Percentiles rank a stretch among this genome's conserved stretches.
These are phyloP conservation scores for Panicum virgatum DNA, from an alignment of 202 grass and related monocot species.

Conservation along the genomic window DNA sequence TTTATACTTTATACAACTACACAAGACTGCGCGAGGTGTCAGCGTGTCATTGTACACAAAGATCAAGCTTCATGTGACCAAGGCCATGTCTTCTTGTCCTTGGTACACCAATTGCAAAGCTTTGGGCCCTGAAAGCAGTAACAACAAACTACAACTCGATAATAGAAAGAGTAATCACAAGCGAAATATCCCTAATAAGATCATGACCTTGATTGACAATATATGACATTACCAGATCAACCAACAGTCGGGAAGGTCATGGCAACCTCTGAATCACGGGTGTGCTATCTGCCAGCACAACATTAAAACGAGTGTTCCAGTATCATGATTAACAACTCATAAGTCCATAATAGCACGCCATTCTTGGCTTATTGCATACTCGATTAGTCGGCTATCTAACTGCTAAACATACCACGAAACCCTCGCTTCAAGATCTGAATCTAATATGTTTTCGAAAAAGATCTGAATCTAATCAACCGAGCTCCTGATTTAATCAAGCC, in stretches of 20 bases:
- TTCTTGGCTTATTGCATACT: neutral
- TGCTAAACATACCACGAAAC: neutral
- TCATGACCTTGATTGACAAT: neutral
- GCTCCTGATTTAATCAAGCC: neutral
- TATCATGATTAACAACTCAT: neutral
- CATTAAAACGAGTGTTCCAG: neutral
- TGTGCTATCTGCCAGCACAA: neutral
- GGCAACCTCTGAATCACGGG: neutral
- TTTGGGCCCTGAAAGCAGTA: neutral
- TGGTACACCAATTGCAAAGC: neutral
- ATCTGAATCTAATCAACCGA: neutral
- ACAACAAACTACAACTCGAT: neutral
- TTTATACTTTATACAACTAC: neutral
- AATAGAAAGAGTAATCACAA: neutral
- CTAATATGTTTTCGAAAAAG: neutral
- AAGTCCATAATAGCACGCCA: neutral
- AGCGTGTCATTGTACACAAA: neutral
- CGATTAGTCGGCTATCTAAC: neutral
- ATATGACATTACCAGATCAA: neutral
- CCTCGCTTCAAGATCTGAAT: neutral
- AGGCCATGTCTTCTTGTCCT: conserved; percentile 13
- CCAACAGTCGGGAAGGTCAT: neutral
- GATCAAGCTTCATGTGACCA: neutral
- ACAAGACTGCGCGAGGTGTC: neutral
- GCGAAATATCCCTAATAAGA: neutral